Base-by-base conservation (phyloP, 768 basidiomycete genomes). In the Boletellus emodensis region DNA sequence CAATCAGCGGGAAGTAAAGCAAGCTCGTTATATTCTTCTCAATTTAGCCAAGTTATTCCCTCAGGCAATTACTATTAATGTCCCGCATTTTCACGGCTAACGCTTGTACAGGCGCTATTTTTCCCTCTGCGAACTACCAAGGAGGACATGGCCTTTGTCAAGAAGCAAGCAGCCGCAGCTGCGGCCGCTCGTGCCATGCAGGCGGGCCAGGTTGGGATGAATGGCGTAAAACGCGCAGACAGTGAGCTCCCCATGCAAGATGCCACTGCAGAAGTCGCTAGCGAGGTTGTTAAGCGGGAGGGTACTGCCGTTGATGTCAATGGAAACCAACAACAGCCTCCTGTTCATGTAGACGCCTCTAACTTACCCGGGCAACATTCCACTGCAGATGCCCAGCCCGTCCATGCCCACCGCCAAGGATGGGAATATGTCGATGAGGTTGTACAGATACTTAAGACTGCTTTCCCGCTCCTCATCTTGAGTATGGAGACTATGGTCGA, bases 401-500 rank as follows among this genome's bases (percentile, higher is more conserved):
- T 49, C 28, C 67, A 60, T 51, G 68, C 65, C 44, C 72, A 78
- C 42, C 81, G 85, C 30, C 87, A 89, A 59, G 82, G 90, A 24
- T 90, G 83, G 80, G 95, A 98, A 47, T 79, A 88, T 59, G 84
- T 96, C 7, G 96, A 99, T 18, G 96, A 98, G 63, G 83, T 98
- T 50, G 82, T 94, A 37, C 87, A 94, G 63, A 84, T 91, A 34
- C 76, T 98, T 60, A 98, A 99, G 72, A 96, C 95, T 0, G 86
- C 91, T 0, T 96, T 94, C 76, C 96, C 96, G 0, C 78, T 99
- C 7, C 79, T 99, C 33, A 90, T 95, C 28, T 75, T 98, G 18
- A 96, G 93, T 49, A 77, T 99, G 77, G 96, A 99, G 72, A 94
- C 92, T 14, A 88, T 97, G 79, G 88, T 94, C 4, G 96, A 99